phyloP scores from a whole-genome alignment of 306 rosid species.

The Quercus suber region DNA sequence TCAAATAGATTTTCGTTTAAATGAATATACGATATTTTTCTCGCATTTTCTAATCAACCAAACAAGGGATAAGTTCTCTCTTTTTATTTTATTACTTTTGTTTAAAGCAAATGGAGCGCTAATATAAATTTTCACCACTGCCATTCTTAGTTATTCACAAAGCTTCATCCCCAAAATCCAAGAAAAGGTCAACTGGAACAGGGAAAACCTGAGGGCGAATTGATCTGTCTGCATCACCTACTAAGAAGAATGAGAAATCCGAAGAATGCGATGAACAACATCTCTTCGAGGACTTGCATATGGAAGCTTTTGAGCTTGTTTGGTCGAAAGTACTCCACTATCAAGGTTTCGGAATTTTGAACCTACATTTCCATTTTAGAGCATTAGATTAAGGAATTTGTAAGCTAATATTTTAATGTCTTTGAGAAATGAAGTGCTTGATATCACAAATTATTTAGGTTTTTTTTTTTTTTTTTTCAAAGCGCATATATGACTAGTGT shows the following conservation, averaged over 20 bases:
- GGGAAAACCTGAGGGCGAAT: conserved; percentile 46
- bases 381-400: too few relatives aligned
- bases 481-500: too few relatives aligned
- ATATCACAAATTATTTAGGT: neutral
- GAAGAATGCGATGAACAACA: conserved; percentile 29
- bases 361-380: neutral
- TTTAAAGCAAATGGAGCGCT: conserved; percentile 10
- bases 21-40: neutral
- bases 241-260: conserved; percentile 27
- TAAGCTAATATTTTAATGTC: neutral
- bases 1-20: neutral
- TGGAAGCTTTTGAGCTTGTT: conserved; percentile 51
- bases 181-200: conserved; percentile 33
- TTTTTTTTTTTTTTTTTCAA: neutral
- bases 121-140: conserved; percentile 32
- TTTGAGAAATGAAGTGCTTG: neutral
- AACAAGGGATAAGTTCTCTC: neutral
- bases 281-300: conserved; percentile 30
- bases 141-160: conserved; percentile 77
- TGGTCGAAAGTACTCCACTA: conserved; percentile 74
- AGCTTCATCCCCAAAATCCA: conserved; percentile 42
- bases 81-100: neutral
- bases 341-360: conserved; percentile 41
- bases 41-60: neutral
- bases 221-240: conserved; percentile 39